Percentiles rank a stretch among this genome's conserved stretches.
These are phyloP conservation scores for Backusella luteola DNA, from an alignment of 192 early-diverging fungal genomes.

Conservation along the genomic window DNA sequence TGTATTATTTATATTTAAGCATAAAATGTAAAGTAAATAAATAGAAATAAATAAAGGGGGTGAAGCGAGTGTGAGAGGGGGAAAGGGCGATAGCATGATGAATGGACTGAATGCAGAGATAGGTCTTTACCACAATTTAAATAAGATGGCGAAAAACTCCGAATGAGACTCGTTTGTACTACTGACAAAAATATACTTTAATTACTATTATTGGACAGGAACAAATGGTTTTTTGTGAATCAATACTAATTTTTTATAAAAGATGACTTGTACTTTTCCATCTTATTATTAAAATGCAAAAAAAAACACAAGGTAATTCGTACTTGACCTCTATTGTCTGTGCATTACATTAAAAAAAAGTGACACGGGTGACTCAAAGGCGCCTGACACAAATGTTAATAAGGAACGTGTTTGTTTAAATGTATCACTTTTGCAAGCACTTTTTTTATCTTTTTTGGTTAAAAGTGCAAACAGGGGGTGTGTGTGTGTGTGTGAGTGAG, in stretches of 20 bases:
- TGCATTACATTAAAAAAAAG: conserved; percentile 8
- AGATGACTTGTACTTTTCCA: neutral
- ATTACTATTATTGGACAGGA: neutral
- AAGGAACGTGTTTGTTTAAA: conserved; percentile 2
- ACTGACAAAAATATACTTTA: neutral
- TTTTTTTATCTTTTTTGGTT: conserved; percentile 1
- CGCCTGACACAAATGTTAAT: conserved; percentile 1
- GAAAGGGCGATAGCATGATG: neutral
- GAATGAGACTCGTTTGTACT: neutral
- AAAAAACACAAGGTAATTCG: neutral
- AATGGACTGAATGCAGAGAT: neutral
- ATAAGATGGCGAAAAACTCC: neutral
- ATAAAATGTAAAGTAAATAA: neutral
- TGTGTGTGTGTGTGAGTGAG: neutral
- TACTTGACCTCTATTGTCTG: neutral
- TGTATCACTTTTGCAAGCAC: neutral
- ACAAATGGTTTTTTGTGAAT: conserved; percentile 1
- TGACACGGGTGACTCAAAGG: neutral
- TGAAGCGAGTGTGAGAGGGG: neutral
- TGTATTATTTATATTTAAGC: neutral
- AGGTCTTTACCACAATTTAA: conserved; percentile 3
- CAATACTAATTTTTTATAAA: neutral
- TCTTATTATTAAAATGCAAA: neutral
- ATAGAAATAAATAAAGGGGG: neutral
- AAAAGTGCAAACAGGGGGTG: conserved; percentile 2